phyloP scores from a whole-genome alignment of 345 rosid species.

The rapeseed (Brassica napus) region Da-Ae NC_063437.1:16974501-16975000 shows the following conservation, averaged over 20 bases:
- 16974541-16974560: conserved; percentile 51
- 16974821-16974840: conserved; percentile 48
- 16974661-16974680: conserved; percentile 40
- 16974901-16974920: conserved; percentile 11
- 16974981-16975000: background rate
- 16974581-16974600: conserved; percentile 62
- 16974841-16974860: conserved; percentile 48
- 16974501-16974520: conserved; percentile 29
- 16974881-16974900: conserved; percentile 18
- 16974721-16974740: conserved; percentile 47
- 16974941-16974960: background rate
- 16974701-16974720: background rate
- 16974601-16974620: conserved; percentile 40
- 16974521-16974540: conserved; percentile 45
- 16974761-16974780: conserved; percentile 61
- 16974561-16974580: conserved; percentile 57
- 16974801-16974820: conserved; percentile 66
- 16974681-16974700: conserved; percentile 37
- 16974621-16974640: conserved; percentile 45
- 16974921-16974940: background rate
- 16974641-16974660: conserved; percentile 39
- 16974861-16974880: conserved; percentile 54
- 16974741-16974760: conserved; percentile 54
- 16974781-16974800: conserved; percentile 61
- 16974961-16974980: background rate